Evolutionary conservation across 441 rosid genomes (phyloP).

Genomic region (Syzygium syzygioides): DNA sequence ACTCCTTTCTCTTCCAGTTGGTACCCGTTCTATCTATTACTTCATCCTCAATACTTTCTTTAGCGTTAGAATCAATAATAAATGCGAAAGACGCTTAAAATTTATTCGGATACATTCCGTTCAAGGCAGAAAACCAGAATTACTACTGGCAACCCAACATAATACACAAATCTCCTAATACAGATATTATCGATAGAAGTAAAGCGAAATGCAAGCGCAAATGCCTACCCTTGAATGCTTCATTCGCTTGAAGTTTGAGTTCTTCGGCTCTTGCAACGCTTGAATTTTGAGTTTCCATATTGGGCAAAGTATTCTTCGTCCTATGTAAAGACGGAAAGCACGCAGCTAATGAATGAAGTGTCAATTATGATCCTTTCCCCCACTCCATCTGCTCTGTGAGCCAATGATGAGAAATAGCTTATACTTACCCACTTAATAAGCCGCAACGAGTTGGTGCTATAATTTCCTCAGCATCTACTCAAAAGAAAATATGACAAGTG

Average conservation of each 20-base stretch:
- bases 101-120: neutral
- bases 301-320: slow-evolving; percentile 17
- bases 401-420: neutral
- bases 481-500: neutral
- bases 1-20: neutral
- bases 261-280: slow-evolving; percentile 61
- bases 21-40: neutral
- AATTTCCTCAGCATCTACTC: neutral
- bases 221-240: slow-evolving; percentile 79
- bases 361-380: neutral
- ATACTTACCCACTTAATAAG: neutral
- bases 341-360: neutral
- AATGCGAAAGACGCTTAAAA: neutral
- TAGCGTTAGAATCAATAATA: neutral
- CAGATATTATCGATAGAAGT: neutral
- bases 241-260: slow-evolving; percentile 70
- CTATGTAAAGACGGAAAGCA: neutral
- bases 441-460: neutral
- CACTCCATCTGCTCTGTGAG: neutral
- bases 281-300: slow-evolving; percentile 51
- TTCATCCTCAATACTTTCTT: neutral
- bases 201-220: neutral
- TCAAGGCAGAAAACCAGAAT: neutral
- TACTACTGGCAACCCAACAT: neutral
- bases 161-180: neutral